Base-by-base conservation (phyloP, 1,284 basidiomycete species). In the Rhodotorula sp. region DNA sequence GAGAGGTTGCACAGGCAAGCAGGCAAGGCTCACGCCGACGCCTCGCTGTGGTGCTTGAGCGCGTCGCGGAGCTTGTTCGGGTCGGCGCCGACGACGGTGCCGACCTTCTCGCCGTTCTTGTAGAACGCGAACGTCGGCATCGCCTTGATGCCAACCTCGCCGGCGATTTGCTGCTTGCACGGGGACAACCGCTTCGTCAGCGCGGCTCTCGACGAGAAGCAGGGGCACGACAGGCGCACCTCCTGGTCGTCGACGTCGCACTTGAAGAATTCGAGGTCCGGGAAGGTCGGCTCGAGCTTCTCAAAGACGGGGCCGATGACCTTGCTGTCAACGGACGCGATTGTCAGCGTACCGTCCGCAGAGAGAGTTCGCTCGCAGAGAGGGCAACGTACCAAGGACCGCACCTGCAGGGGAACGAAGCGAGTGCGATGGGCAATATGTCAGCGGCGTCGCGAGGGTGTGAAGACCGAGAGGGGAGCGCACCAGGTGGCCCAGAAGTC, bases 81-180 rank as follows among this genome's bases (percentile, higher is more conserved):
- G 68, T 82, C 84, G 54, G 90, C 90, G 72, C 91, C 91, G 62
- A 88, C 85, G 67, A 89, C 79, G 46, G 87, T 85, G 59, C 85
- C 85, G 71, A 89, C 80, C 81, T 88, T 86, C 78, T 87, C 76
- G 58, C 90, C 90, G 74, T 87, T 84, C 84, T 90, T 86, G 86
- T 88, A 91, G 49, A 87, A 84, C 67, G 87, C 82, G 84, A 92
- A 92, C 5, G 91, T 91, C 23, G 91, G 91, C 87, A 92, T 90
- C 82, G 89, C 89, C 78, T 87, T 86, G 82, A 97, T 87, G 64
- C 87, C 87, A 68, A 89, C 87, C 81, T 90, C 89, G 78, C 87
- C 81, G 13, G 85, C 82, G 74, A 87, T 82, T 73, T 86, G 82
- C 73, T 68, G 42, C n/a, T 53, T 8, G 17, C 34, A 49, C 4